Evolutionary conservation across 176 grass and related monocot species (phyloP), one percentile per base, ranked within the genome.

Genomic region (Pharus latifolius): DNA sequence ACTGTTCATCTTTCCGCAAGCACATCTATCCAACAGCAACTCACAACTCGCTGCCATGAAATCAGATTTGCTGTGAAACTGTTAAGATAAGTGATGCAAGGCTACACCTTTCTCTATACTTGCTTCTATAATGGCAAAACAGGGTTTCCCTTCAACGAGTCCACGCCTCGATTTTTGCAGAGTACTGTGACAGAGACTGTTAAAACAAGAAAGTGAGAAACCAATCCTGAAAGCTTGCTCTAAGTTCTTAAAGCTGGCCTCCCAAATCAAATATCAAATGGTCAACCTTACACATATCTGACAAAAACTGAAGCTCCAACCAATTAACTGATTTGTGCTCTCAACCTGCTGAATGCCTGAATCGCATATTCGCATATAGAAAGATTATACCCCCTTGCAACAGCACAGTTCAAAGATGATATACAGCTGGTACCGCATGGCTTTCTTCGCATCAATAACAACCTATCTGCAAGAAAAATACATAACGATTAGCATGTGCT

Each of bases 91-190:
- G 44, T 48, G 24, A 2, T n/a, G 31, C 9, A 4, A 72, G 27
- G 81, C 50, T 49, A 52, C 25, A 65, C 58, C 50, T 65, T 78
- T 73, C 63, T 47, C 57, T 22, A 40, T 50, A 77, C 42, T 78
- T 72, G 81, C 67, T 56, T 57, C 66, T 24, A 24, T 59, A 43
- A 78, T 78, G 67, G 50, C 49, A 19, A 65, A 77, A 77, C 41
- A 33, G 67, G 26, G 18, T 16, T 38, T 59, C 50, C 45, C 5
- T 78, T 66, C 54, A 56, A 66, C 22, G 34, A 69, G n/a, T 50
- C 50, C 50, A 58, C 43, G 10, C 41, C 8, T 58, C 41, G 35
- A 64, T 65, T 66, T 73, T 57, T 50, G 15, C 42, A 19, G 2
- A 26, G 43, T 26, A 66, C 74, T 73, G 51, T 57, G 50, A 64